These are phyloP conservation scores for Recurvomyces mirabilis DNA, from an alignment of 495 filamentous ascomycete species.

Conservation along the genomic window DNA sequence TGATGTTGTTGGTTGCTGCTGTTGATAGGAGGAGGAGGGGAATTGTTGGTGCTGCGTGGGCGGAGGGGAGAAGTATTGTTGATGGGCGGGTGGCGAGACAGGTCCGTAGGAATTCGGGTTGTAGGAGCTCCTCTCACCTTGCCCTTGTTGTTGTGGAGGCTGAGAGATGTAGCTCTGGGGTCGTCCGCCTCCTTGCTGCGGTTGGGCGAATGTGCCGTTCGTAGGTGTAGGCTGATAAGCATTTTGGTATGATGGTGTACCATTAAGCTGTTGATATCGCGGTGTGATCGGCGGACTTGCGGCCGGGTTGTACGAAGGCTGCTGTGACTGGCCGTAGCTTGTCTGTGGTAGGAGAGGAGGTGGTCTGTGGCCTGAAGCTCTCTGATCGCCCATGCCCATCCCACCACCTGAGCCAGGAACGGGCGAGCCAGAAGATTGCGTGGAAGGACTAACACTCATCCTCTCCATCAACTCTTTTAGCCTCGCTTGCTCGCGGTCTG, in stretches of 20 bases:
- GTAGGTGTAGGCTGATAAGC: constrained; percentile 7
- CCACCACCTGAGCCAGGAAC: too few relatives aligned
- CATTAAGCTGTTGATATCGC: constrained; percentile 17
- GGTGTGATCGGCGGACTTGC: constrained; percentile 29
- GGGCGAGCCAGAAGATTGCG: constrained; percentile 11
- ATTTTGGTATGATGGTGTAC: neutral
- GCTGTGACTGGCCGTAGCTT: constrained; percentile 18
- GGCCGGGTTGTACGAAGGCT: constrained; percentile 27
- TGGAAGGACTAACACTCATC: constrained; percentile 45
- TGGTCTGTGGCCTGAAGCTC: constrained; percentile 29
- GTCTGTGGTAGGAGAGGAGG: constrained; percentile 33
- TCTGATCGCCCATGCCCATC: constrained; percentile 3
- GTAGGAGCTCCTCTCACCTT: constrained; percentile 32
- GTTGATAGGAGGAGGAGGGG: too few relatives aligned
- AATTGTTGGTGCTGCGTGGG: constrained; percentile 7
- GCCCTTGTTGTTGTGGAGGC: constrained; percentile 12
- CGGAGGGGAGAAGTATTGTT: constrained; percentile 26
- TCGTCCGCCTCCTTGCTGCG: constrained; percentile 19
- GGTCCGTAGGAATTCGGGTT: constrained; percentile 32
- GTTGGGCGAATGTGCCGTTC: constrained; percentile 21
- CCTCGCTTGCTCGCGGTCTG: constrained; percentile 75
- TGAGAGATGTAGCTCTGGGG: constrained; percentile 16
- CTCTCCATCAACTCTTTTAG: constrained; percentile 87
- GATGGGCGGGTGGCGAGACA: constrained; percentile 27
- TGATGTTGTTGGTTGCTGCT: constrained; percentile 6